Evolutionary conservation across 208 protist genomes (phyloP).

Genomic region (Trypanosoma avium): DNA sequence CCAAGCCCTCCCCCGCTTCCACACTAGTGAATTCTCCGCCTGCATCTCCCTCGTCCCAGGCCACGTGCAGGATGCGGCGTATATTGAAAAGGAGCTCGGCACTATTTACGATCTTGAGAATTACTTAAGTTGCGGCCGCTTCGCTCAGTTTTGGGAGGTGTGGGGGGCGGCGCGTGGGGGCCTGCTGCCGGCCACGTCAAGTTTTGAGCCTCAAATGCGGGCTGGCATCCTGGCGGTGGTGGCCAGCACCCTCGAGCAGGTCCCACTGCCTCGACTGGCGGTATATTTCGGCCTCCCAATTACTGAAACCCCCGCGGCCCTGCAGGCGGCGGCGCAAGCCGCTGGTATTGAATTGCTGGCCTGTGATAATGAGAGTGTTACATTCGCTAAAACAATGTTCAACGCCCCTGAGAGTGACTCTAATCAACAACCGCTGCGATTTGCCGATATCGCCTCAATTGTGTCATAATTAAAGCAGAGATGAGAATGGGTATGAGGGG

Average conservation of each 20-base stretch:
- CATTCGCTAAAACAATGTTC: conserved; percentile 67
- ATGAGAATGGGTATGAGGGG: not conserved
- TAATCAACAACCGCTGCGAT: conserved; percentile 62
- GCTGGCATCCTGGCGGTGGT: conserved; percentile 78
- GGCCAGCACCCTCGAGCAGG: conserved; percentile 60
- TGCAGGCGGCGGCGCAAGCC: conserved; percentile 60
- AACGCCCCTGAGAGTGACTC: conserved; percentile 67
- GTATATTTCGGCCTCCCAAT: conserved; percentile 54
- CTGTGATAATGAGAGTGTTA: conserved; percentile 42
- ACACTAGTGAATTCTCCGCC: conserved; percentile 82
- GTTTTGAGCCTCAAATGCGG: conserved; percentile 78
- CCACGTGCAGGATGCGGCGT: conserved; percentile 75
- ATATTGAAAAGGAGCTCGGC: conserved; percentile 76
- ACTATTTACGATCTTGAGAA: conserved; percentile 90
- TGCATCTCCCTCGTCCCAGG: conserved; percentile 84
- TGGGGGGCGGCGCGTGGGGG: conserved; percentile 67
- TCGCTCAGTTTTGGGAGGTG: conserved; percentile 77
- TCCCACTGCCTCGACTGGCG: conserved; percentile 47
- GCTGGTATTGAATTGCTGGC: conserved; percentile 37
- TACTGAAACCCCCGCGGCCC: conserved; percentile 44
- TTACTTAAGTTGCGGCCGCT: conserved; percentile 78
- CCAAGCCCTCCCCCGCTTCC: conserved; percentile 83
- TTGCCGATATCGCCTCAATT: conserved; percentile 55
- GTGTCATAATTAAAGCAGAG: conserved; percentile 27
- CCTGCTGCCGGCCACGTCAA: conserved; percentile 66